Base-by-base conservation (phyloP, 495 filamentous ascomycete species). In the Penicillium roqueforti region DNA sequence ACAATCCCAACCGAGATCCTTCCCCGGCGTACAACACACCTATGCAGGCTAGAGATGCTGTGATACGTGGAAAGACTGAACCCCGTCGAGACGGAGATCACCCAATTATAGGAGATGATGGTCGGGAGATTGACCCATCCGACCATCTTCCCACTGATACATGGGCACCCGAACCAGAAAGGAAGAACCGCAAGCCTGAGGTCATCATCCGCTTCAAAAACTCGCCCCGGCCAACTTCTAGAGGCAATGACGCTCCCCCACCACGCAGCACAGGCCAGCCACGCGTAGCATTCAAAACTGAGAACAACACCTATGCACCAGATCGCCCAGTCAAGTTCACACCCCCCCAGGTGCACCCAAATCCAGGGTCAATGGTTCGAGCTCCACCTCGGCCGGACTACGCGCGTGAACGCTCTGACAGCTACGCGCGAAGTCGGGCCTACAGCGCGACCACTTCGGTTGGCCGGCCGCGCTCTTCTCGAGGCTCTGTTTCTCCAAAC, bases 151-250 rank as follows among this genome's bases (percentile, higher is more conserved):
- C 92, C 0, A 82, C 89, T 41, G 87, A 92, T 34, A 89, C 85
- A 4, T 97, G 91, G 88, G 93, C 93, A 0, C 93, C 93, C 1
- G 91, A 97, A 65, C 92, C 92, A 1, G 92, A 97, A 60, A 76
- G 78, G 22, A 93, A 90, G 68, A 80, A 76, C 34, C 77, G 82
- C 44, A 81, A 81, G 23, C 74, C 82, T 7, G 78, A 81, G 38
- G 73, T 81, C 2, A 75, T 79, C 14, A 69, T 81, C 34, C 75
- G 78, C 8, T 81, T 80, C 63, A 74, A 75, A 45, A 69, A 75
- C 42, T 59, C 66, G 1, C 78, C 80, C 11, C 51, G 63, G 9
- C 63, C 56, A 38, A 69, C 62, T 7, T 68, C 65, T 18, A 47
- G 62, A 29, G 62, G 60, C 6, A 61, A 64, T 26, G 62, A 66